Percentiles rank a stretch among this genome's conserved stretches.
Evolutionary conservation across 306 rosid species (phyloP).

Genomic region (Pyrus betulifolia): DNA sequence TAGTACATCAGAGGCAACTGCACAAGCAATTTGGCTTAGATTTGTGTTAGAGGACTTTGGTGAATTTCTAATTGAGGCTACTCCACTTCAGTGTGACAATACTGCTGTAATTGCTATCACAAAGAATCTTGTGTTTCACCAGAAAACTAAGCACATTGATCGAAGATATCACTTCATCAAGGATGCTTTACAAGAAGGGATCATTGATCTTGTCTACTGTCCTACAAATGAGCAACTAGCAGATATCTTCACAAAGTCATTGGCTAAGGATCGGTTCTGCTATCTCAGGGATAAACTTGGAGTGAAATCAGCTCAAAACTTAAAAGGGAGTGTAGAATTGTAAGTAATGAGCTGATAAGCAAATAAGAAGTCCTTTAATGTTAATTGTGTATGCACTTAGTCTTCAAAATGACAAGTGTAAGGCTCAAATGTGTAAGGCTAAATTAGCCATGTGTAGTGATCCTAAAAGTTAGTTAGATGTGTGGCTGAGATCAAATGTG

Average conservation of each 20-base stretch:
- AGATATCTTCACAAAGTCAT: neutral
- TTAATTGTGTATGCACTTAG: too few species aligned
- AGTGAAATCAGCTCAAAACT: neutral
- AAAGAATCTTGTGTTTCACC: neutral
- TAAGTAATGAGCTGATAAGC: neutral
- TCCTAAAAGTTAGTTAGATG: too few species aligned
- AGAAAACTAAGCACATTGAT: neutral
- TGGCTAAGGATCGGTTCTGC: neutral
- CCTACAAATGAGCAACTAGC: neutral
- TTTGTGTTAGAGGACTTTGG: neutral
- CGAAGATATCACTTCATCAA: neutral
- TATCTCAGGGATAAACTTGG: neutral
- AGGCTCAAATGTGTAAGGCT: too few species aligned
- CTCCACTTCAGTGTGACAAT: neutral
- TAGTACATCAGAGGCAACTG: neutral
- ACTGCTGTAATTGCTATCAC: neutral
- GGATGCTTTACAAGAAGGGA: neutral
- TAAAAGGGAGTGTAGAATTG: neutral
- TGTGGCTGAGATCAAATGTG: too few species aligned
- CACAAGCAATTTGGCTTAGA: neutral
- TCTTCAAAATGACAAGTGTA: too few species aligned
- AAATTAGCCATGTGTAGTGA: too few species aligned
- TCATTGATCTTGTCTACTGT: neutral
- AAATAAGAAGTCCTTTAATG: too few species aligned
- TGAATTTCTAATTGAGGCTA: neutral